These are phyloP conservation scores for Castanea mollissima DNA, from an alignment of 306 rosid genomes.

Conservation along the genomic window DNA sequence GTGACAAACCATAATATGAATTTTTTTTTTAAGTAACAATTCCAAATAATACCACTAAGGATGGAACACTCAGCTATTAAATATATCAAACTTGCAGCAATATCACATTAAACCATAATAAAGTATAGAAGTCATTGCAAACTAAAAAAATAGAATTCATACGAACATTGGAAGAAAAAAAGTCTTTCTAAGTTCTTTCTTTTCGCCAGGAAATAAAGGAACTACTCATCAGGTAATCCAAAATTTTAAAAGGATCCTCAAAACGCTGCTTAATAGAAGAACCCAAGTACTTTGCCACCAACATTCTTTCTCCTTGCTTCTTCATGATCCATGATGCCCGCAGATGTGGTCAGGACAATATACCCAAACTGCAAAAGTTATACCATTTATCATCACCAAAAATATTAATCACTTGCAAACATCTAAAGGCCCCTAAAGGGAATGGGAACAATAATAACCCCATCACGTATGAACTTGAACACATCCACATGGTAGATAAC, in stretches of 20 bases:
- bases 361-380: conserved; percentile 42
- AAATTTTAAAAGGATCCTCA: neutral
- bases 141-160: neutral
- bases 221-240: neutral
- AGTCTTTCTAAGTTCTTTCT: neutral
- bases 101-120: neutral
- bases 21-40: neutral
- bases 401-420: neutral
- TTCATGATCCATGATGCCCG: conserved; percentile 62
- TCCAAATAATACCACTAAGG: neutral
- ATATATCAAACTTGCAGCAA: neutral
- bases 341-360: conserved; percentile 56
- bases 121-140: neutral
- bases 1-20: too few relatives aligned
- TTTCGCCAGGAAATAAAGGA: neutral
- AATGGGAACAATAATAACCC: neutral
- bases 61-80: neutral
- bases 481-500: neutral
- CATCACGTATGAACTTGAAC: neutral
- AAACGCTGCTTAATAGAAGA: conserved; percentile 40
- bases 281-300: conserved; percentile 63
- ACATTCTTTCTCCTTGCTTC: conserved; percentile 62
- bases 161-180: neutral
- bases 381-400: neutral
- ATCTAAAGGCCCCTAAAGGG: neutral